A percentile compares a stretch with the other conserved stretches of the same genome.
Conservation (phyloP, 106 monocot genomes). For the Iris macrosiphon region DNA sequence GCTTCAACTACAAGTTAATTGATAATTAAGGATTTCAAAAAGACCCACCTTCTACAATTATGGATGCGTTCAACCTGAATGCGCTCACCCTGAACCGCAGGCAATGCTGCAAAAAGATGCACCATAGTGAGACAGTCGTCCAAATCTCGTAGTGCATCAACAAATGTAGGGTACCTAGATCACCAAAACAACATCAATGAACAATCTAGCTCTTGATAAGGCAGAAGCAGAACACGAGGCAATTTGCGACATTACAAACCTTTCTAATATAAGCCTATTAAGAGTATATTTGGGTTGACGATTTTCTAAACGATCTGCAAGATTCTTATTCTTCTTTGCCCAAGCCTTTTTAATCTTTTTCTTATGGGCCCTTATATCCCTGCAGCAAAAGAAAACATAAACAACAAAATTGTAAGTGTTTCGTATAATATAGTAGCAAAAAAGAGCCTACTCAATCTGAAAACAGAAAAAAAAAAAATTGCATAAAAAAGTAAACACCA, state of each 20-base stretch:
- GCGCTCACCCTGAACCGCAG: constrained; percentile 71
- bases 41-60: constrained; percentile 69
- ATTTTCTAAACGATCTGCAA: constrained; percentile 44
- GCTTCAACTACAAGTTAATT: background rate
- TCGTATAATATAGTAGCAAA: too few species aligned
- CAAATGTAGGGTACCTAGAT: constrained; percentile 80
- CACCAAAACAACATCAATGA: background rate
- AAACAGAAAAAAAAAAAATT: background rate
- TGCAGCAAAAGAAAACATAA: too few species aligned
- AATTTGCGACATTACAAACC: constrained; percentile 27
- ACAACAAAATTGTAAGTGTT: too few species aligned
- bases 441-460: background rate
- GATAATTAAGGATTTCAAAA: background rate
- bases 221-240: background rate
- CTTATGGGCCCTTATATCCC: constrained; percentile 70
- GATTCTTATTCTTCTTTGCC: constrained; percentile 79
- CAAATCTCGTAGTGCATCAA: constrained; percentile 80
- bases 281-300: constrained; percentile 74
- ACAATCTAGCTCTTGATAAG: background rate
- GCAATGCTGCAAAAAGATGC: constrained; percentile 91
- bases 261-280: constrained; percentile 69
- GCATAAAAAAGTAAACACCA: background rate
- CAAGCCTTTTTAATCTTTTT: constrained; percentile 81
- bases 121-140: constrained; percentile 99
- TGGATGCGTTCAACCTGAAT: constrained; percentile 84